Base-by-base conservation (phyloP, 805 yeast species). In the Wickerhamiella sergipiensis region DNA sequence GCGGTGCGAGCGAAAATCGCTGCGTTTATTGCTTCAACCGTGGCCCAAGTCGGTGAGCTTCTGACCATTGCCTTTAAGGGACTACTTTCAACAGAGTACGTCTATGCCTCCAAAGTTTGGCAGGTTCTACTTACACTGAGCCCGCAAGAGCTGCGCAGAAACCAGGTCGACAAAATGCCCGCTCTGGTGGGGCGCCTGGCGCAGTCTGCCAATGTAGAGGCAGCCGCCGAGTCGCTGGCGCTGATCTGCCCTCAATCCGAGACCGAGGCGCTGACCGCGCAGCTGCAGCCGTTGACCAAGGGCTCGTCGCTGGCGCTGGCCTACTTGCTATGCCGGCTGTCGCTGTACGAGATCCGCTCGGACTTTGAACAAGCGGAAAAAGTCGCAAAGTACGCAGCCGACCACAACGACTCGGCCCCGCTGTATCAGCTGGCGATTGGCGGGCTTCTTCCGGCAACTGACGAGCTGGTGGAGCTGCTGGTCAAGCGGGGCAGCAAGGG, bases 401-500 rank as follows among this genome's bases (percentile, higher is more conserved):
- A 18, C 3, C 19, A 45, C 5, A 36, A 49, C 23, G 29, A 40
- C 19, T 18, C 23, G 7, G 56, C 53, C 1, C 59, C 68, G 2
- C 38, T 73, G 2, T 57, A 63, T 17, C 71, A 72, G 54, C 50
- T 75, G 2, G 61, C 70, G 0, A 64, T 69, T 26, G 71, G 60
- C 55, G 77, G 76, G 7, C 64, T 65, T 1, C 52, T 73, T 21
- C 57, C 60, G 1, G 56, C 56, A 8, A 18, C 46, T 2, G 47
- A 46, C 10, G 50, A 52, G 7, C 29, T 57, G 6, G 46, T 45
- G 21, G 49, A 50, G 49, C 9, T 12, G 36, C 61, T 7, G 8
- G 52, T 55, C n/a, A 75, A 36, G 19, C 3, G 40, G 19, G 40
- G 40, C 40, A 36, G 77, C 55, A 77, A 75, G 55, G 68, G 71